These are phyloP conservation scores for Acanthamoeba royreba DNA, from an alignment of 208 protist species.

Conservation along the genomic window DNA sequence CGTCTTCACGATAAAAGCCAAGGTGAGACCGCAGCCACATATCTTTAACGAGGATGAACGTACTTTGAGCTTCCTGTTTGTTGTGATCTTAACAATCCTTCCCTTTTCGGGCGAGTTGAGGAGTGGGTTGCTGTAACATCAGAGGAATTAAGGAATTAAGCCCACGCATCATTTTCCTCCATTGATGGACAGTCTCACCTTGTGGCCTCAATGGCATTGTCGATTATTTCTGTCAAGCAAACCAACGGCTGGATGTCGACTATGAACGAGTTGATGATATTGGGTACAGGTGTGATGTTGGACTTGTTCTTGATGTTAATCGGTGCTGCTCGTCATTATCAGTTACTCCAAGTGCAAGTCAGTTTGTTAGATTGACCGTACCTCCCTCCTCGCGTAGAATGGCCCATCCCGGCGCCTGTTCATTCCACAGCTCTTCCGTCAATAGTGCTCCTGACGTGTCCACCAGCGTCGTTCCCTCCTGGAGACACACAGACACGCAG, in stretches of 20 bases:
- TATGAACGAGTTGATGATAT: background rate
- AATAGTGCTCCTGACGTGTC: background rate
- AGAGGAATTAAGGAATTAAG: too few species aligned
- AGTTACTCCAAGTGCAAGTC: background rate
- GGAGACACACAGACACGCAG: too few species aligned
- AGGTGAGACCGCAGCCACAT: background rate
- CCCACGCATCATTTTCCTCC: too few species aligned
- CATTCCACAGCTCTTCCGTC: background rate
- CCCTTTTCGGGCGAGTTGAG: too few species aligned
- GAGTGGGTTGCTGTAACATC: too few species aligned
- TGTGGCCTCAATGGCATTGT: background rate
- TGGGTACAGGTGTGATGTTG: background rate
- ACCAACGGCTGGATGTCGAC: background rate
- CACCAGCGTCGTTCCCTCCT: too few species aligned
- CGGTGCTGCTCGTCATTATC: background rate
- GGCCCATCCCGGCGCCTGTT: background rate
- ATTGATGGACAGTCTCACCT: too few species aligned
- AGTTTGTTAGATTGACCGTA: background rate
- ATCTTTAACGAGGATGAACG: background rate
- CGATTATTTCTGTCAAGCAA: background rate
- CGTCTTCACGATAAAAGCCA: background rate
- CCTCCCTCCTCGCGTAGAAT: background rate
- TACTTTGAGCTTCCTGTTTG: background rate
- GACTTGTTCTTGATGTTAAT: background rate
- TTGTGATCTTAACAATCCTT: background rate